A percentile compares a stretch with the other conserved stretches of the same genome.
These are phyloP conservation scores for Phytophthora macrochlamydospora DNA, from an alignment of 352 stramenopile species.

Conservation along the genomic window DNA sequence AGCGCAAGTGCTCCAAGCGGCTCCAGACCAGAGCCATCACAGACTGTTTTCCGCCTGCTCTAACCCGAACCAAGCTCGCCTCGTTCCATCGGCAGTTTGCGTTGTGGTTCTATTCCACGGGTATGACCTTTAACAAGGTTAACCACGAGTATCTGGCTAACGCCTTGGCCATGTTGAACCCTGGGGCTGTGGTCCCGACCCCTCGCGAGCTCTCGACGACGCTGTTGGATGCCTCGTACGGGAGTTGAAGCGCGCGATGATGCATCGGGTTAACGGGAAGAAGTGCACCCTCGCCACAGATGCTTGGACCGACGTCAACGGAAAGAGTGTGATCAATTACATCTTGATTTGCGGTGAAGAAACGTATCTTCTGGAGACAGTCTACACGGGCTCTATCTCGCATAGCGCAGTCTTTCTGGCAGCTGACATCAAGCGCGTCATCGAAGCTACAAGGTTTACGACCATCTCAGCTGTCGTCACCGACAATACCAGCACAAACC, in stretches of 20 bases:
- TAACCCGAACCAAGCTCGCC: background rate
- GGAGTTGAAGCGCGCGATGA: background rate
- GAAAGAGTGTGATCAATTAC: conserved; percentile 11
- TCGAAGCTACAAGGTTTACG: background rate
- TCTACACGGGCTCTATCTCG: conserved; percentile 8
- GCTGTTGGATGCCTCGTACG: conserved; percentile 1
- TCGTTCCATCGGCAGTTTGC: conserved; percentile 8
- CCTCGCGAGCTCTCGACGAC: background rate
- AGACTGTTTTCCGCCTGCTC: background rate
- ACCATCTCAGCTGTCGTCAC: conserved; percentile 9
- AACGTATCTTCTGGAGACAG: conserved; percentile 5
- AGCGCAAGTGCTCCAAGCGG: conserved; percentile 10
- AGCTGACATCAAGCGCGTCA: conserved; percentile 3
- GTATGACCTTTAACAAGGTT: conserved; percentile 15
- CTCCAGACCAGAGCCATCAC: conserved; percentile 2
- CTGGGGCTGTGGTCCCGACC: background rate
- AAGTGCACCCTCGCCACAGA: background rate
- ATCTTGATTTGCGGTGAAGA: background rate
- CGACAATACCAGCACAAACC: conserved; percentile 8
- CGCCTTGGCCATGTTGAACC: background rate
- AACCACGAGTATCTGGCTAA: background rate
- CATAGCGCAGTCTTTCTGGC: background rate
- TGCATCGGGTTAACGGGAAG: background rate
- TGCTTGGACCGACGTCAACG: conserved; percentile 13
- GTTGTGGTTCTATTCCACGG: conserved; percentile 13